Conservation (phyloP, 2,329 filamentous ascomycete genomes). For the Microsporum canis region DNA sequence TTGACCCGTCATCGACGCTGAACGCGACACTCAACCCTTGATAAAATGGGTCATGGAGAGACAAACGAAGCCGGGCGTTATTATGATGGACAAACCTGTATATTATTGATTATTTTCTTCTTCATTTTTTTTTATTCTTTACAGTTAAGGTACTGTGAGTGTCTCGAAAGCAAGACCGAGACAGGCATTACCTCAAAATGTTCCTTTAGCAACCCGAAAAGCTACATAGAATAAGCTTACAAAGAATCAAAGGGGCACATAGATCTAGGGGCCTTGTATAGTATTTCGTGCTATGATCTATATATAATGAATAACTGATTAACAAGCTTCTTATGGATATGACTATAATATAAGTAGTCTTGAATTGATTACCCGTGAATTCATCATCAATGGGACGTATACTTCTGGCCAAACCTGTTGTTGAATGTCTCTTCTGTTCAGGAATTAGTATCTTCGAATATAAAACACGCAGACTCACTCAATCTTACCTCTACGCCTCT, state of each 20-base stretch:
- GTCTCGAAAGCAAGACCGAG: not conserved
- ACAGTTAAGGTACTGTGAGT: not conserved
- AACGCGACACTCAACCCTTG: not conserved
- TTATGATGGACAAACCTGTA: not conserved
- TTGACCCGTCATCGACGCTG: not conserved
- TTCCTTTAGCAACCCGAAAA: too few relatives aligned
- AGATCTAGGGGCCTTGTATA: not conserved
- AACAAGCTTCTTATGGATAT: not conserved
- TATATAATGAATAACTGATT: not conserved
- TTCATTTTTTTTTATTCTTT: not conserved
- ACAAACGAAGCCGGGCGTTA: not conserved
- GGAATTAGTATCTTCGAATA: not conserved
- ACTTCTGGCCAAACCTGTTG: slow-evolving; percentile 11
- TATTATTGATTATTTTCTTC: not conserved
- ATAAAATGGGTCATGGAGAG: not conserved
- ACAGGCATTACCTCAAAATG: not conserved
- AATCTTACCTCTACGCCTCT: slow-evolving; percentile 21
- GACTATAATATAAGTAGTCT: not conserved
- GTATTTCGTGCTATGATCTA: not conserved
- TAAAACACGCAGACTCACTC: not conserved
- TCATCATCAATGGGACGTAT: not conserved
- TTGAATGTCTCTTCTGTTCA: slow-evolving; percentile 11
- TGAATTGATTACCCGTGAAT: not conserved
- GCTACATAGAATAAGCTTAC: too few relatives aligned
- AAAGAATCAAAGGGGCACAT: too few relatives aligned